Conservation (phyloP, 2,329 filamentous ascomycete genomes). For the Colletotrichum aenigma region DNA sequence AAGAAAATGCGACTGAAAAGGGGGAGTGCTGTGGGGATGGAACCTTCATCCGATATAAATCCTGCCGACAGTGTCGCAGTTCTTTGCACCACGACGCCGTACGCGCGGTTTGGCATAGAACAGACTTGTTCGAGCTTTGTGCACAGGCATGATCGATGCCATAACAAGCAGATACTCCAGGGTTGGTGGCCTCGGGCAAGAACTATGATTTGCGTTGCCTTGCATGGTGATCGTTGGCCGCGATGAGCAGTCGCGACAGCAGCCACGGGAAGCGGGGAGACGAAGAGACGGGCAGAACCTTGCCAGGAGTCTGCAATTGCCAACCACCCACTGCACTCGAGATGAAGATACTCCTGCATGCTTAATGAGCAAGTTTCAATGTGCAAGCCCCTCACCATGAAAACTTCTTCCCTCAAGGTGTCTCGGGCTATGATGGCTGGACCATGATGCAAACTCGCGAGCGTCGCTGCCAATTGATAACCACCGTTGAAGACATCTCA, state of each 20-base stretch:
- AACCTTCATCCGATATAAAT: not conserved
- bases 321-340: not conserved
- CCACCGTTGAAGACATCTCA: not conserved
- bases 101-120: not conserved
- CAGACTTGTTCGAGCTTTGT: not conserved
- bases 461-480: not conserved
- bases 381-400: not conserved
- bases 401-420: not conserved
- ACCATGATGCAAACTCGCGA: not conserved
- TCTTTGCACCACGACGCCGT: not conserved
- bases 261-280: not conserved
- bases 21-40: not conserved
- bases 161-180: not conserved
- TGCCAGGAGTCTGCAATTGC: not conserved
- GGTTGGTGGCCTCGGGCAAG: not conserved
- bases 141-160: conserved; percentile 7
- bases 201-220: not conserved
- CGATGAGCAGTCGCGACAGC: not conserved
- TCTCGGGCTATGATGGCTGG: not conserved
- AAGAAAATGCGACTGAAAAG: not conserved
- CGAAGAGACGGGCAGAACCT: not conserved
- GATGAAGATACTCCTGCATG: not conserved
- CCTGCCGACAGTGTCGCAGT: not conserved
- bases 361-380: not conserved
- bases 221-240: not conserved